Evolutionary conservation across 2,329 filamentous ascomycete species (phyloP), one percentile per base, ranked within the genome.

Genomic region (Hymenoscyphus linearis): DNA sequence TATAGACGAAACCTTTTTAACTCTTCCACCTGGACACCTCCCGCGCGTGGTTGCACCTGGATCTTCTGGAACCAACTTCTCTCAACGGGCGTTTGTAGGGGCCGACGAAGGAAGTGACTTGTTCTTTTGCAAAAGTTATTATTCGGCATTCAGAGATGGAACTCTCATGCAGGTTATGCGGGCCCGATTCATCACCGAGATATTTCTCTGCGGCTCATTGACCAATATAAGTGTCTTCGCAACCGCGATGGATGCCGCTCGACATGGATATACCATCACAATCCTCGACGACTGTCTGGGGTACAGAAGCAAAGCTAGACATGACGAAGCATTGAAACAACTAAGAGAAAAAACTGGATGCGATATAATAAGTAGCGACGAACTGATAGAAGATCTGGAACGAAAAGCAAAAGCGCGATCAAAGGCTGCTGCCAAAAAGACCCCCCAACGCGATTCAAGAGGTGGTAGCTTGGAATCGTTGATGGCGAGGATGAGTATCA

Each of bases 211-310:
- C 70, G 95, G 95, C 25, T 88, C 89, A 52, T 82, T 96, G 55
- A 90, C 88, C 52, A 97, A 98, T 70, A 79, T 96, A 37, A 93
- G 92, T 35, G 87, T 98, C 54, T 92, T 95, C 72, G 93, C 95
- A 7, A 97, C 93, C 0, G 92, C 92, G 3, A 81, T 96, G 65
- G 95, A 97, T 71, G 95, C 93, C 12, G 93, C 91, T 1, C 85
- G 89, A 22, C 89, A 97, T 74, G 95, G 93, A 4, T 86, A 96
- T 70, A 81, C 85, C n/a, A 91, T 97, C 70, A 95, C 89, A 4
- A 79, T 98, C 13, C 79, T 98, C 44, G 87, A 95, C 58, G 92
- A 98, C 73, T 97, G 93, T 73, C 85, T 96, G 60, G 93, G 92
- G 12, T 96, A 88, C 70, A 85, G 90, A 54, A 86, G 80, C 67